Evolutionary conservation across 345 rosid genomes (phyloP), one percentile per base, ranked within the genome.

Genomic region (Eucalyptus virginea): DNA sequence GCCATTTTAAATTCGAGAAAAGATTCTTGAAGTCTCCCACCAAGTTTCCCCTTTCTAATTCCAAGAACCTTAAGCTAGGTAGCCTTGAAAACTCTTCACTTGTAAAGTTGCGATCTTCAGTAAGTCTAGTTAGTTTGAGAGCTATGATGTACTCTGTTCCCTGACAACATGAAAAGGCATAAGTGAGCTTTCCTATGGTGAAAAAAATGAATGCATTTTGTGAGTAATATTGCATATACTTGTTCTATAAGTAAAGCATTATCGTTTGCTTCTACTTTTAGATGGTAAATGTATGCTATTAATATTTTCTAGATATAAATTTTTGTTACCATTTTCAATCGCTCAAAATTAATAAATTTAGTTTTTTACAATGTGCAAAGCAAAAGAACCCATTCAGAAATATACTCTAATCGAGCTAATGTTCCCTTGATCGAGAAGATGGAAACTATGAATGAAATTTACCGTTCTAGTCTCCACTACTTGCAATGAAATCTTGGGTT

Each of bases 141-240:
- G 45, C 81, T 34, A 19, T 72, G 81, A 72, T 72, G 28, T 72
- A 10, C 81, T 72, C 14, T 34, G 45, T 72, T 34, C 81, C 81
- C 45, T 72, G 14, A 37, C 26, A 34, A 34, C 26, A 72, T 34
- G 45, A 72, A 37, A 72, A 72, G 81, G 28, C 13, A 18, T 18
- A 11, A 37, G 26, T 18, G 15, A 72, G 19, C 81, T 34, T 34
- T 51, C 54, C 54, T 17, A 51, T 9, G 0, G 9, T 51, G 3
- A 51, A 51, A 51, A 51, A 51, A 51, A 51, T 0, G 23, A 32
- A 40, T 0, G 0, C 15, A 10, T 34, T 72, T 1, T 2, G 5
- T 37, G 44, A 72, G 81, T 72, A 69, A 72, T 34, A 72, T 37
- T 11, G 12, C 26, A 18, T 34, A 19, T 42, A 2, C 45, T 72